Evolutionary conservation across 768 basidiomycete genomes (phyloP).

Genomic region (Lactarius trivialis): DNA sequence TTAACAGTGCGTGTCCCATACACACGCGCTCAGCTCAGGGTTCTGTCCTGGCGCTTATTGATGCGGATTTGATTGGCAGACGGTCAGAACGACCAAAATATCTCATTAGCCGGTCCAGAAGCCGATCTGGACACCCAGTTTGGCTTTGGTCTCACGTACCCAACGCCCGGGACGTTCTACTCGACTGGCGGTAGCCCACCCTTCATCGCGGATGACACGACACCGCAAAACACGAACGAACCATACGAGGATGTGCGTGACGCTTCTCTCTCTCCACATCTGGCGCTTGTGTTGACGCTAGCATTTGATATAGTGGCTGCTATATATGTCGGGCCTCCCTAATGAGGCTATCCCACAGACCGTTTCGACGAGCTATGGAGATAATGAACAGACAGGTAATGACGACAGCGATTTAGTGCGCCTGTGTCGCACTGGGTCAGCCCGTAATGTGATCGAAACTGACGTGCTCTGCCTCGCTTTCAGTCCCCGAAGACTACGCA

Average conservation of each 20-base stretch:
- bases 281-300: background rate
- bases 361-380: conserved; percentile 69
- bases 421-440: background rate
- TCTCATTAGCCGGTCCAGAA: conserved; percentile 21
- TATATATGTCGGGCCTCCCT: conserved; percentile 40
- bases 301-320: conserved; percentile 44
- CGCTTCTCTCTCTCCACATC: background rate
- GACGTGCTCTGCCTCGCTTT: background rate
- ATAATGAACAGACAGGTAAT: conserved; percentile 62
- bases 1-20: conserved; percentile 11
- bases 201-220: conserved; percentile 17
- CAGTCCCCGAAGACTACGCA: conserved; percentile 47
- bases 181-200: conserved; percentile 25
- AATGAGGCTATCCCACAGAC: conserved; percentile 44
- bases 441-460: background rate
- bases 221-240: conserved; percentile 13
- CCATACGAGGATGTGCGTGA: conserved; percentile 16
- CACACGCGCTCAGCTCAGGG: background rate
- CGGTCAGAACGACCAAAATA: conserved; percentile 23
- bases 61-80: background rate
- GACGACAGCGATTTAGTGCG: background rate
- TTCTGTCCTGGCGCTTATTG: background rate
- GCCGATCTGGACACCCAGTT: conserved; percentile 26
- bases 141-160: conserved; percentile 24
- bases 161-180: conserved; percentile 24